Conservation (phyloP, 129 eudicot species). For the Flaveria ramosissima region DNA sequence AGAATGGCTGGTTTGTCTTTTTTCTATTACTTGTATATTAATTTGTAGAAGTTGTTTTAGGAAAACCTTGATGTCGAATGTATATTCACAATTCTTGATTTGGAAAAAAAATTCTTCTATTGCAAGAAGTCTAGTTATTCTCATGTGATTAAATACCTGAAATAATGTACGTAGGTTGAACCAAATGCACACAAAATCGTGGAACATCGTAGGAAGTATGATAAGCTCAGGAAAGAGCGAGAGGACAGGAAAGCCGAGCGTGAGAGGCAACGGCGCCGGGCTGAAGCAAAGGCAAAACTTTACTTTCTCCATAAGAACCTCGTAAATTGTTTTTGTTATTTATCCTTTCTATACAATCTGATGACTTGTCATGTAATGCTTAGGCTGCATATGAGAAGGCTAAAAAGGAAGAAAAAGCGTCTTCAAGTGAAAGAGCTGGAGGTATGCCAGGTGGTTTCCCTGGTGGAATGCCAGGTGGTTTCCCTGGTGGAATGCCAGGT, state of each 20-base stretch:
- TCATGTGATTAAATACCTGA: neutral
- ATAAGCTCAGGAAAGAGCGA: slow-evolving; percentile 79
- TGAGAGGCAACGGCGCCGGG: slow-evolving; percentile 77
- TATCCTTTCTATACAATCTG: slow-evolving; percentile 1
- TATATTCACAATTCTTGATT: neutral
- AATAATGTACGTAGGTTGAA: slow-evolving; percentile 61
- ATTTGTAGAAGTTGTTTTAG: neutral
- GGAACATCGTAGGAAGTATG: slow-evolving; percentile 92
- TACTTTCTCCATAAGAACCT: neutral
- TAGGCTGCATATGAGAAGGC: slow-evolving; percentile 97
- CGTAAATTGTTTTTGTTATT: neutral
- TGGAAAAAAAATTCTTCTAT: neutral
- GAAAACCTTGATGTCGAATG: neutral
- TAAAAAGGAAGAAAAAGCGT: slow-evolving; percentile 75
- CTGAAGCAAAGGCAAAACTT: slow-evolving; percentile 74
- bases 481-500: slow-evolving; percentile 75
- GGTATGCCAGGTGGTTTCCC: slow-evolving; percentile 65
- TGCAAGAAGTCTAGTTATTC: neutral
- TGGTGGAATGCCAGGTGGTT: slow-evolving; percentile 61
- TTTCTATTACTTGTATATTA: neutral
- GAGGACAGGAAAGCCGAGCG: slow-evolving; percentile 70
- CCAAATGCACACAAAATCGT: slow-evolving; percentile 95
- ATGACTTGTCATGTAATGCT: neutral
- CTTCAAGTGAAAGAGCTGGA: slow-evolving; percentile 66
- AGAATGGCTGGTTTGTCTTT: neutral